Evolutionary conservation across 306 rosid genomes (phyloP).

Genomic region (Cucurbita maxima): DNA sequence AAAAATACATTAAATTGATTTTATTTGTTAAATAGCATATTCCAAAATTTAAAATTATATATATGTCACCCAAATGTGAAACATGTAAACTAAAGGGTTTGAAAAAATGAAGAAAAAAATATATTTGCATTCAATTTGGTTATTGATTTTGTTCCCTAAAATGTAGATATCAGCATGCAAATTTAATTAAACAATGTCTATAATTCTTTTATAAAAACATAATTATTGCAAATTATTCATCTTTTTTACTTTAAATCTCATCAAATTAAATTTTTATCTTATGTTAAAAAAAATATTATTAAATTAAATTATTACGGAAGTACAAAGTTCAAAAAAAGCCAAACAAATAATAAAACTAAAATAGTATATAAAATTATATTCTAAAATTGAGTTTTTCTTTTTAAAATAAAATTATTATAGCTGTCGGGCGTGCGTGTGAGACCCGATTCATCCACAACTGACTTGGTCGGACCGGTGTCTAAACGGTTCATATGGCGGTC

Average conservation of each 20-base stretch:
- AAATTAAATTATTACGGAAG: no score
- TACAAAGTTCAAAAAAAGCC: no score
- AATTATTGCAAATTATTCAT: neutral
- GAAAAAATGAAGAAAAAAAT: neutral
- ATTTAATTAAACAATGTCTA: neutral
- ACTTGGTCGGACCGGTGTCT: constrained; percentile 55
- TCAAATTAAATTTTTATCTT: no score
- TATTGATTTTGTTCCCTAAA: constrained; percentile 10
- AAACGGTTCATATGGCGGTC: constrained; percentile 44
- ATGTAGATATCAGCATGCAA: constrained; percentile 3
- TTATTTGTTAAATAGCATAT: neutral
- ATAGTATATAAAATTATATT: no score
- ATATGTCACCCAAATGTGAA: neutral
- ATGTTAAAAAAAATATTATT: no score
- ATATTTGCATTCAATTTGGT: neutral
- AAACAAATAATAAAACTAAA: no score
- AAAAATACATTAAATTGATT: neutral
- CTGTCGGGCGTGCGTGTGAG: neutral
- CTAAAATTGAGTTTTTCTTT: no score
- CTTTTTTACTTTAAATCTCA: no score
- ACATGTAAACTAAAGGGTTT: neutral
- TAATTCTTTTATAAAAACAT: neutral
- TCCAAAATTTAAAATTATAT: no score
- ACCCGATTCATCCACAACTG: constrained; percentile 29
- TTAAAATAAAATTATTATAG: neutral